These are phyloP conservation scores for Monosporozyma unispora DNA, from an alignment of 805 yeast species.

Conservation along the genomic window DNA sequence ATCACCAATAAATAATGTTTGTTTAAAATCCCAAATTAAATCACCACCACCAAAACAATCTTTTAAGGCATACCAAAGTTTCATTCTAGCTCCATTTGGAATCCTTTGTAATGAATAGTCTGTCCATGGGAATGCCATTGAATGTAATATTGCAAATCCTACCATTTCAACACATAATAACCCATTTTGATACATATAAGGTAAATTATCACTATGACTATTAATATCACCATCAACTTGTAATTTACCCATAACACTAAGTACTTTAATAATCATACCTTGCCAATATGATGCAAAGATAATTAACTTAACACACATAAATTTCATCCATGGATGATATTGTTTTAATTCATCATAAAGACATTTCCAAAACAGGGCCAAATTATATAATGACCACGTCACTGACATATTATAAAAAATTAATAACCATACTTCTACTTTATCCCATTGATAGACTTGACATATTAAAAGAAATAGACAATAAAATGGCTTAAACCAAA, in stretches of 20 bases:
- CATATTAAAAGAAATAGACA: constrained; percentile 43
- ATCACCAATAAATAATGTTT: constrained; percentile 55
- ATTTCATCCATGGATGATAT: constrained; percentile 86
- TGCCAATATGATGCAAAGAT: constrained; percentile 99
- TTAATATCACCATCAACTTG: constrained; percentile 15
- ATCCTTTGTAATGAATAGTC: constrained; percentile 55
- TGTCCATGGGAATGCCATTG: constrained; percentile 69
- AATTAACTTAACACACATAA: constrained; percentile 83
- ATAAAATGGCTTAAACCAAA: constrained; percentile 87
- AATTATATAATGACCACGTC: constrained; percentile 68
- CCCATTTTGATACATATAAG: constrained; percentile 65
- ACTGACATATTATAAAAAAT: constrained; percentile 71
- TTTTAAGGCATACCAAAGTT: constrained; percentile 51
- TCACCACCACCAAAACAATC: constrained; percentile 78
- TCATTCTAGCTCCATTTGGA: constrained; percentile 63
- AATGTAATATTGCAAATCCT: constrained; percentile 82
- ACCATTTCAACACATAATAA: constrained; percentile 75
- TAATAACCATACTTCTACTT: constrained; percentile 48
- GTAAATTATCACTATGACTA: constrained; percentile 32
- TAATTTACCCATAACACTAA: constrained; percentile 40
- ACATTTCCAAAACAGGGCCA: constrained; percentile 90
- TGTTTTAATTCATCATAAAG: constrained; percentile 66
- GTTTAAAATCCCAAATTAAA: constrained; percentile 64
- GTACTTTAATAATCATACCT: constrained; percentile 50
- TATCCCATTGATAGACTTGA: constrained; percentile 40